These are phyloP conservation scores for Globisporangium viniferum DNA, from an alignment of 352 stramenopile species.

Conservation along the genomic window DNA sequence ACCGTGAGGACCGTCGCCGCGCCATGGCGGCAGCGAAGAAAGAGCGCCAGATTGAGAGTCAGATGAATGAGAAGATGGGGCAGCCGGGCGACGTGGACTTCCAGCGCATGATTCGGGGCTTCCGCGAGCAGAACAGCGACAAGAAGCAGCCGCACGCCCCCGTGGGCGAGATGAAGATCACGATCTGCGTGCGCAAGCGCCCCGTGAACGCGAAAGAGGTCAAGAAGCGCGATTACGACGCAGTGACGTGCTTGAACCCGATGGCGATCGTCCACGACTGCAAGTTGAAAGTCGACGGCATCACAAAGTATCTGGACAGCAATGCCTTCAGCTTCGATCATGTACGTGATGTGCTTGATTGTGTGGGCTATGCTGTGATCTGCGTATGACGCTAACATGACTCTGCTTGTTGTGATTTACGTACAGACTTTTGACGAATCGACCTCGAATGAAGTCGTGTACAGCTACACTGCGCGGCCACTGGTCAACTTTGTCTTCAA, in stretches of 20 bases:
- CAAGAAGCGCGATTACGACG: constrained; percentile 94
- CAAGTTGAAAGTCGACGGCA: constrained; percentile 97
- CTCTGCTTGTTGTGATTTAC: not conserved
- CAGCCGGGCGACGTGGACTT: constrained; percentile 89
- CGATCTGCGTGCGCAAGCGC: constrained; percentile 95
- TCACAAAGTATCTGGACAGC: constrained; percentile 98
- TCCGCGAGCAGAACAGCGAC: constrained; percentile 73
- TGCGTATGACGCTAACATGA: not conserved
- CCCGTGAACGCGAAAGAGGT: constrained; percentile 92
- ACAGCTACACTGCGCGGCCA: constrained; percentile 87
- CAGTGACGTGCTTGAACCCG: constrained; percentile 94
- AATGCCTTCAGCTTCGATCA: constrained; percentile 93
- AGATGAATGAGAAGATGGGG: constrained; percentile 75
- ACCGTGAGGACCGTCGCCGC: constrained; percentile 78
- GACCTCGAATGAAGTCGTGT: constrained; percentile 92
- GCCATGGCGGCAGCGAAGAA: constrained; percentile 86
- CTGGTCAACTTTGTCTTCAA: constrained; percentile 94
- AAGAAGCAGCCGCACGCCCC: constrained; percentile 43
- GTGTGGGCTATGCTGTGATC: not conserved
- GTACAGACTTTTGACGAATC: constrained; percentile 95
- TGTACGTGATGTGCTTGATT: constrained; percentile 19
- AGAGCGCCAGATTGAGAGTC: constrained; percentile 79
- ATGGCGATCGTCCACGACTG: constrained; percentile 95
- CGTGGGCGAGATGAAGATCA: constrained; percentile 86
- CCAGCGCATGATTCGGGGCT: constrained; percentile 88